Evolutionary conservation across 2,329 filamentous ascomycete species (phyloP), one percentile per base, ranked within the genome.

Genomic region (Sclerotinia spermophila): DNA sequence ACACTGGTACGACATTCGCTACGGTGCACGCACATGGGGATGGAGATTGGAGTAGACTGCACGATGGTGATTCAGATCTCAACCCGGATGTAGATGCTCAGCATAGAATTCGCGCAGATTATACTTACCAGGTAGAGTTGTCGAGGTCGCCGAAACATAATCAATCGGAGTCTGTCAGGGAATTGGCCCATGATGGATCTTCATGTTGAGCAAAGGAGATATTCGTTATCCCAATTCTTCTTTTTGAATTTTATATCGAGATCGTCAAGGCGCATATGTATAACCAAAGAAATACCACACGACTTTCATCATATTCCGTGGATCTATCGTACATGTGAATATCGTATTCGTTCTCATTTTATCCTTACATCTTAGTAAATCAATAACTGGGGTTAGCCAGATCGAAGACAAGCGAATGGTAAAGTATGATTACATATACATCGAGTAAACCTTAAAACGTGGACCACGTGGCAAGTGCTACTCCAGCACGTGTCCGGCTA

Each of bases 81-180:
- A 61, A 30, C 40, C 24, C 48, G 19, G n/a, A 71, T 8, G 21
- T 59, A 44, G 27, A 44, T 58, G 2, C 51, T 30, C 27, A 13
- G 15, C 19, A 58, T 33, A 53, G 44, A 8, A 67, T 70, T 30
- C 33, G 68, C 13, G 4, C 68, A 21, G 61, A 71, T 35, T 61
- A 72, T 40, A 71, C 68, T 51, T 72, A 64, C n/a, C 53, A 72
- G 68, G 56, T 72, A 2, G 68, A 72, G 30, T n/a, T 59, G n/a
- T 58, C 65, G 3, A 58, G 59, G 38, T 59, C 51, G 27, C 65
- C 65, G n/a, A 58, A 67, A 44, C 65, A 58, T 11, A n/a, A 7
- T 24, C 65, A 44, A 3, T 58, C 65, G 13, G 65, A 67, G 44
- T 67, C 65, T 1, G 15, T 33, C 21, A 67, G 27, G 21, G 51